These are phyloP conservation scores for Amylostereum areolatum DNA, from an alignment of 1,284 basidiomycete species.

Conservation along the genomic window DNA sequence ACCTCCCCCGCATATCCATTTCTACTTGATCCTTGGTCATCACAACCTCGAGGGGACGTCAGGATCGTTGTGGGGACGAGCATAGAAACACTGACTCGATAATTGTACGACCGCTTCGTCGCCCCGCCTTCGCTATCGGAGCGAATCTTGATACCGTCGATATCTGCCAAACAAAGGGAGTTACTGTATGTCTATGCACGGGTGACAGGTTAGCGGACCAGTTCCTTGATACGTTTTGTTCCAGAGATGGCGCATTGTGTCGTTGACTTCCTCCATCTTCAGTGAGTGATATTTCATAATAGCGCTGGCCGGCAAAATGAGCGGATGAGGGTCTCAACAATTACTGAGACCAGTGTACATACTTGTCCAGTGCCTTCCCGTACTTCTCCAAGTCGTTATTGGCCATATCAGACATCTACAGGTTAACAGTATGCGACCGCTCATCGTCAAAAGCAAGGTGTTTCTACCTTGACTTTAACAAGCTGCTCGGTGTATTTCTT, in stretches of 20 bases:
- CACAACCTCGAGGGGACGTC: slow-evolving; percentile 59
- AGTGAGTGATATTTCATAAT: slow-evolving; percentile 98
- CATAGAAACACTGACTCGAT: slow-evolving; percentile 59
- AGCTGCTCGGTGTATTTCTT: slow-evolving; percentile 87
- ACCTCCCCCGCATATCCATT: slow-evolving; percentile 99
- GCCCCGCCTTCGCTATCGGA: slow-evolving; percentile 89
- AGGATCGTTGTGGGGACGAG: slow-evolving; percentile 13
- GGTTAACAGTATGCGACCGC: slow-evolving; percentile 3
- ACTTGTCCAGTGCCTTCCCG: slow-evolving; percentile 93
- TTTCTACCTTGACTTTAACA: slow-evolving; percentile 84
- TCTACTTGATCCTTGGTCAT: slow-evolving; percentile 99
- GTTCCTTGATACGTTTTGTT: slow-evolving; percentile 99
- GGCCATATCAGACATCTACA: slow-evolving; percentile 88
- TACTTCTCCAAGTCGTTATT: slow-evolving; percentile 97
- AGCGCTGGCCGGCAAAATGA: slow-evolving; percentile 47
- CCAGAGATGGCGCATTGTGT: slow-evolving; percentile 94
- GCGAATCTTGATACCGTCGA: slow-evolving; percentile 94
- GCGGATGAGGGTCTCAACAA: background rate
- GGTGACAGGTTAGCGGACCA: slow-evolving; percentile 41
- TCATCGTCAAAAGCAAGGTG: background rate
- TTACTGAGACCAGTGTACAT: slow-evolving; percentile 21
- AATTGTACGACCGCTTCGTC: slow-evolving; percentile 94
- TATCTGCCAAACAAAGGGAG: slow-evolving; percentile 51
- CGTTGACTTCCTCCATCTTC: slow-evolving; percentile 99
- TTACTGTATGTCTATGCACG: background rate